phyloP scores from a whole-genome alignment of 768 basidiomycete species.

The Suillus clintonianus region DNA sequence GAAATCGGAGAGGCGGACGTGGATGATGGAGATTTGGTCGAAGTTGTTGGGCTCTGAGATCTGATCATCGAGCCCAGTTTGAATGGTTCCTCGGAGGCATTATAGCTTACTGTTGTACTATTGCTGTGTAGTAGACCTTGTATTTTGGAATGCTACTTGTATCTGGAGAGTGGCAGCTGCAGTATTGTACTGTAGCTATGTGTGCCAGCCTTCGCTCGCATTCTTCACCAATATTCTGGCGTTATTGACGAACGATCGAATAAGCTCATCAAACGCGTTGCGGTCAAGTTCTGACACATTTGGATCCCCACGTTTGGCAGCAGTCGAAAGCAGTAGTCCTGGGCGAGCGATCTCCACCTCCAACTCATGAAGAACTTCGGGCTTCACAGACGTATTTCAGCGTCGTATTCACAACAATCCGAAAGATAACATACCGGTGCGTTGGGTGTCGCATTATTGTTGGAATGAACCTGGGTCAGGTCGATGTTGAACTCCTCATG shows the following conservation, averaged over 20 bases:
- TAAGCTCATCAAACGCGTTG: slow-evolving; percentile 84
- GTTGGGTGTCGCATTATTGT: slow-evolving; percentile 37
- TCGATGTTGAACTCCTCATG: slow-evolving; percentile 95
- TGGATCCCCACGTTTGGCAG: slow-evolving; percentile 65
- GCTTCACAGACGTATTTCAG: slow-evolving; percentile 31
- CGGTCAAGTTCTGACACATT: slow-evolving; percentile 63
- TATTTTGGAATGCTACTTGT: background rate
- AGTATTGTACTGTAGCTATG: background rate
- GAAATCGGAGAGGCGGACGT: slow-evolving; percentile 69
- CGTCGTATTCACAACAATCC: background rate
- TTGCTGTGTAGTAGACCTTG: background rate
- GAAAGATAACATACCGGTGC: slow-evolving; percentile 46
- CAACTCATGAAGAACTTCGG: slow-evolving; percentile 77
- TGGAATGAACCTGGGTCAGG: slow-evolving; percentile 85
- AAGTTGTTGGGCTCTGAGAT: slow-evolving; percentile 64
- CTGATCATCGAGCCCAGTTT: slow-evolving; percentile 17
- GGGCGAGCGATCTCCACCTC: slow-evolving; percentile 86
- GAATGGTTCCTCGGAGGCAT: background rate
- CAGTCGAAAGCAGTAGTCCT: slow-evolving; percentile 68
- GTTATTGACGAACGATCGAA: slow-evolving; percentile 92
- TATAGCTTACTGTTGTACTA: background rate
- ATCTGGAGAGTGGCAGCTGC: background rate
- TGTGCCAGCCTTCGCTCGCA: slow-evolving; percentile 52
- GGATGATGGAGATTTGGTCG: slow-evolving; percentile 81
- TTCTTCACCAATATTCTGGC: slow-evolving; percentile 87